Evolutionary conservation across 805 yeast species (phyloP).

Genomic region (Diddensiella caesifluorescens): DNA sequence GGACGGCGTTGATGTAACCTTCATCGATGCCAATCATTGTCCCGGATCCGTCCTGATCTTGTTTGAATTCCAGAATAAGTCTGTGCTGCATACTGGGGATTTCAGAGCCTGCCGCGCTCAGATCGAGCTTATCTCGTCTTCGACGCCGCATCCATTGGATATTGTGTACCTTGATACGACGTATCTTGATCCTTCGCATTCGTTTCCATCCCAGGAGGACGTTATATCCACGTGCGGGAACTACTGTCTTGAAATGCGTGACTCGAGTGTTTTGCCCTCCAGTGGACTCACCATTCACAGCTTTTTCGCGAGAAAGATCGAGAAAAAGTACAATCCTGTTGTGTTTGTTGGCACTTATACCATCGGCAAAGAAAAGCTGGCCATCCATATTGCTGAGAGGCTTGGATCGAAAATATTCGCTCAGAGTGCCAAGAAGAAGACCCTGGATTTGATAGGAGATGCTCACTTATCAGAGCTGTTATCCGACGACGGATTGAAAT

Average conservation of each 20-base stretch:
- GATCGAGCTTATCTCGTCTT: conserved; percentile 37
- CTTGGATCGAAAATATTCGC: conserved; percentile 38
- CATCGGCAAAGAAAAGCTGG: conserved; percentile 88
- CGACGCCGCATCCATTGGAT: conserved; percentile 38
- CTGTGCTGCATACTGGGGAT: conserved; percentile 84
- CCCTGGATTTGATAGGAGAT: conserved; percentile 43
- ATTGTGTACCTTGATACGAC: conserved; percentile 85
- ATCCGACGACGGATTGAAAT: conserved; percentile 40
- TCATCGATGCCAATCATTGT: conserved; percentile 89
- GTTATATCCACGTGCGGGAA: conserved; percentile 59
- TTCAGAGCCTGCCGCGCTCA: conserved; percentile 64
- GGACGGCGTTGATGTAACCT: conserved; percentile 46
- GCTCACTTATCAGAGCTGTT: conserved; percentile 37
- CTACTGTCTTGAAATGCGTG: conserved; percentile 41
- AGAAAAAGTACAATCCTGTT: conserved; percentile 37
- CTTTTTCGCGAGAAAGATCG: conserved; percentile 13
- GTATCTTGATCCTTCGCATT: conserved; percentile 66
- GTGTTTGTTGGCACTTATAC: conserved; percentile 81
- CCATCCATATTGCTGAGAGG: conserved; percentile 41
- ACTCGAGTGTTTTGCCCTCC: conserved; percentile 26
- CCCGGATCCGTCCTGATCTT: conserved; percentile 89
- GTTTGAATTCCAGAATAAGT: conserved; percentile 43
- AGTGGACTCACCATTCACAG: conserved; percentile 16
- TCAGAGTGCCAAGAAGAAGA: conserved; percentile 42
- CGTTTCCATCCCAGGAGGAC: conserved; percentile 69